A percentile compares a stretch with the other conserved stretches of the same genome.
Evolutionary conservation across 192 early-diverging fungal species (phyloP).

Genomic region (Coemansia sp.): DNA sequence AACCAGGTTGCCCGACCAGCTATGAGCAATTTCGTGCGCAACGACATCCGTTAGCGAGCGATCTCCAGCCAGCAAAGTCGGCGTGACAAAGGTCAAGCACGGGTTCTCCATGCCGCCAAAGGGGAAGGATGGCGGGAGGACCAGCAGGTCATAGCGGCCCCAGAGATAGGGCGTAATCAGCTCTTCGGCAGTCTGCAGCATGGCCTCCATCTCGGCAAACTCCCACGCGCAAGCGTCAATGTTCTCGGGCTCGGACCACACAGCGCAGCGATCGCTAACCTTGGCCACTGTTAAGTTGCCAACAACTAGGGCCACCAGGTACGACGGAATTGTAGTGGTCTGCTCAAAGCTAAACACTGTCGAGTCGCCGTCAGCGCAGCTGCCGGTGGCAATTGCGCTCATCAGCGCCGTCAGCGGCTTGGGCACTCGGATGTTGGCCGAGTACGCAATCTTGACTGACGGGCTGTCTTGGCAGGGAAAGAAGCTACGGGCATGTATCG

Average conservation of each 20-base stretch:
- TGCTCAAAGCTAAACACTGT: conserved; percentile 82
- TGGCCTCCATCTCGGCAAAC: conserved; percentile 75
- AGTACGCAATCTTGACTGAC: conserved; percentile 83
- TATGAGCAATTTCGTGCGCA: conserved; percentile 91
- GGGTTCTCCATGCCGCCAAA: conserved; percentile 97
- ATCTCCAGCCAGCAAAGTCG: conserved; percentile 93
- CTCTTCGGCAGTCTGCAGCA: conserved; percentile 64
- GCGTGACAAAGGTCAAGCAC: conserved; percentile 96
- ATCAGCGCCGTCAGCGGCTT: conserved; percentile 84
- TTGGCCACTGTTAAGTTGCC: conserved; percentile 69
- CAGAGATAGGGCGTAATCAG: conserved; percentile 90
- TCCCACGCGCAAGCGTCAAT: conserved; percentile 91
- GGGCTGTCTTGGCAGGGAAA: conserved; percentile 89
- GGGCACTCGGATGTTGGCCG: conserved; percentile 76
- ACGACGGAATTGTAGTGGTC: conserved; percentile 85
- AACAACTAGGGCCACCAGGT: conserved; percentile 91
- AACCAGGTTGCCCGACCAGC: conserved; percentile 87
- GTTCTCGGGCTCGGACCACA: conserved; percentile 86
- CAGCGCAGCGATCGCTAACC: conserved; percentile 88
- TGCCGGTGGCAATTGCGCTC: conserved; percentile 77
- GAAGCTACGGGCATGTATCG: conserved; percentile 90
- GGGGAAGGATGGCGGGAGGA: conserved; percentile 85
- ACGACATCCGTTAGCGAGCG: conserved; percentile 90
- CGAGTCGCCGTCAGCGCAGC: conserved; percentile 54
- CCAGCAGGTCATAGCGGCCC: conserved; percentile 93